phyloP scores from a whole-genome alignment of 2,329 filamentous ascomycete genomes.

The Trichoderma simmonsii region DNA sequence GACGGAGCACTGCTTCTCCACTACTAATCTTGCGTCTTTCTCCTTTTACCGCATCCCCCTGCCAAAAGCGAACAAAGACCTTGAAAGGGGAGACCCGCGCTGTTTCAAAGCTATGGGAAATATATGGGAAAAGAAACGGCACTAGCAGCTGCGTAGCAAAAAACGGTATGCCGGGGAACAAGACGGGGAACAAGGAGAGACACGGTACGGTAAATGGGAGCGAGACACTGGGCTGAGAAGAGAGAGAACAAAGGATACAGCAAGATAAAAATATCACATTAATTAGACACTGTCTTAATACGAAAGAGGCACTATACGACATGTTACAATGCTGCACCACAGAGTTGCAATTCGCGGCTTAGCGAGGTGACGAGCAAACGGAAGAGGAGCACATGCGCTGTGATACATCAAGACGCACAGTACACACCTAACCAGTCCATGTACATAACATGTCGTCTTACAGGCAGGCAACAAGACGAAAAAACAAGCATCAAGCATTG shows the following conservation, averaged over 20 bases:
- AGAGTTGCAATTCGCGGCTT: neutral
- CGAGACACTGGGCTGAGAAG: neutral
- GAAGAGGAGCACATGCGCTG: neutral
- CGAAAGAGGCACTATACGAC: neutral
- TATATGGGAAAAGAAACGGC: neutral
- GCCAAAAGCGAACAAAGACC: neutral
- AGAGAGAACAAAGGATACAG: neutral
- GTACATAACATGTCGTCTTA: neutral
- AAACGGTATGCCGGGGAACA: slow-evolving; percentile 2
- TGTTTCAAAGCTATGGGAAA: neutral
- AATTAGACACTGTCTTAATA: neutral
- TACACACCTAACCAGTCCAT: neutral
- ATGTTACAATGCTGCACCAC: neutral
- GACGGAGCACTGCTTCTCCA: neutral
- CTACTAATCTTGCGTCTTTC: slow-evolving; percentile 13
- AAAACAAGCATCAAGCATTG: neutral
- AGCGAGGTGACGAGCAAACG: neutral
- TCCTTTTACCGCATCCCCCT: neutral
- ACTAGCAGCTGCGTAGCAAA: neutral
- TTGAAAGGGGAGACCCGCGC: slow-evolving; percentile 2
- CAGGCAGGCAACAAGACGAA: neutral
- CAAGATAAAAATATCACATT: neutral
- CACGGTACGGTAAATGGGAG: neutral
- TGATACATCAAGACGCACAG: neutral
- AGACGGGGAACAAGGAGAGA: neutral